Evolutionary conservation across 129 eudicot genomes (phyloP), one percentile per base, ranked within the genome.

Genomic region (Tagetes erecta): DNA sequence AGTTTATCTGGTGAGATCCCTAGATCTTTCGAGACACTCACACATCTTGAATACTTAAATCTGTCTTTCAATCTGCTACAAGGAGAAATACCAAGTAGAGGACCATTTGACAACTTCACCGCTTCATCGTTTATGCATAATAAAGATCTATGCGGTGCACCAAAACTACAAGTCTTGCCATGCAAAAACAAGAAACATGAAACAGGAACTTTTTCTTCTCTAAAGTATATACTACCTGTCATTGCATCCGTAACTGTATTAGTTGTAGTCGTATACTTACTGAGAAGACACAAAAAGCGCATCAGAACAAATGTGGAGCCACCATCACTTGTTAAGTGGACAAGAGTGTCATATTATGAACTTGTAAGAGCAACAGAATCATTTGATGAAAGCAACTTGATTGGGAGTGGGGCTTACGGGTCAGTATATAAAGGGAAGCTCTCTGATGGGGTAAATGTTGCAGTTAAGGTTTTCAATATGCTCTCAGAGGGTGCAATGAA

Each of bases 341-440:
- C 73, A 46, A 80, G 86, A 66, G 45, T 86, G 11, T 79, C 85
- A 0, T 86, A 83, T 59, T 37, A 67, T 37, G 87, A 83, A 59
- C 73, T 86, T 50, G 57, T 69, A 8, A 40, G 51, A 74, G 91
- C 86, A 74, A 86, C 84, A 1, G 41, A 79, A 5, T 52, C 64
- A 5, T 80, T 75, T 11, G 51, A 50, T 45, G 88, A 73, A 47
- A 68, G 74, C 75, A 79, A 82, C 74, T 66, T 84, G 41, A 49
- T 87, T 12, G 92, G 83, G 13, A 13, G 8, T 20, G 27, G 27
- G 27, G n/a, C n/a, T n/a, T n/a, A n/a, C n/a, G n/a, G n/a, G n/a
- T n/a, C n/a, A n/a, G n/a, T n/a, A n/a, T n/a, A n/a, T n/a, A n/a
- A n/a, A n/a, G n/a, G n/a, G n/a, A n/a, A n/a, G n/a, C n/a, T n/a